Evolutionary conservation across 192 early-diverging fungal genomes (phyloP).

Genomic region (Coemansia sp.): DNA sequence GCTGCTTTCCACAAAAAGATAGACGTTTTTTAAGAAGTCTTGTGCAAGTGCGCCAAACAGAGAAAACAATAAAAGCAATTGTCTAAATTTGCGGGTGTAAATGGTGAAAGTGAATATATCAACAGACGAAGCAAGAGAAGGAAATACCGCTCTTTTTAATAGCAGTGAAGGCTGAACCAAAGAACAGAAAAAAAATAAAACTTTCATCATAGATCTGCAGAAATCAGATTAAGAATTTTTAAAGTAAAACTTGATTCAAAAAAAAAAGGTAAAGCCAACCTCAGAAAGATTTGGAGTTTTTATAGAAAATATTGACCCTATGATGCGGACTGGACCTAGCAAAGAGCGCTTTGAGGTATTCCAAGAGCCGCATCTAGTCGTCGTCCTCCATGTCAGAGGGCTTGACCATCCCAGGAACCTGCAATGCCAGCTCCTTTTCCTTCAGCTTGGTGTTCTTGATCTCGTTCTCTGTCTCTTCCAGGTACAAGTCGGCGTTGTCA

Average conservation of each 20-base stretch:
- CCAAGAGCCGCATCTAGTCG: conserved; percentile 15
- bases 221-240: neutral
- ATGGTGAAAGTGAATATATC: no score
- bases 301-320: no score
- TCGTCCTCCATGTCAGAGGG: conserved; percentile 72
- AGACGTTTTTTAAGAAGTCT: neutral
- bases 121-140: neutral
- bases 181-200: conserved; percentile 7
- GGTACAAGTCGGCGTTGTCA: conserved; percentile 79
- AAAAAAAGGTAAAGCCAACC: neutral
- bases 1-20: no score
- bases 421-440: conserved; percentile 78
- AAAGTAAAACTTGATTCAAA: neutral
- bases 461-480: conserved; percentile 90
- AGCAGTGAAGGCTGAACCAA: no score
- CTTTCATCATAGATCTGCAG: neutral
- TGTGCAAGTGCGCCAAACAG: neutral
- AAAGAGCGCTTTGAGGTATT: no score
- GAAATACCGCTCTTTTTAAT: neutral
- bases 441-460: conserved; percentile 71
- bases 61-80: conserved; percentile 19
- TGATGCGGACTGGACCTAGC: no score
- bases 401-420: conserved; percentile 97
- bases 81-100: no score
- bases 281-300: no score